These are phyloP conservation scores for Globisporangium mamillatum DNA, from an alignment of 352 stramenopile genomes.

Conservation along the genomic window DNA sequence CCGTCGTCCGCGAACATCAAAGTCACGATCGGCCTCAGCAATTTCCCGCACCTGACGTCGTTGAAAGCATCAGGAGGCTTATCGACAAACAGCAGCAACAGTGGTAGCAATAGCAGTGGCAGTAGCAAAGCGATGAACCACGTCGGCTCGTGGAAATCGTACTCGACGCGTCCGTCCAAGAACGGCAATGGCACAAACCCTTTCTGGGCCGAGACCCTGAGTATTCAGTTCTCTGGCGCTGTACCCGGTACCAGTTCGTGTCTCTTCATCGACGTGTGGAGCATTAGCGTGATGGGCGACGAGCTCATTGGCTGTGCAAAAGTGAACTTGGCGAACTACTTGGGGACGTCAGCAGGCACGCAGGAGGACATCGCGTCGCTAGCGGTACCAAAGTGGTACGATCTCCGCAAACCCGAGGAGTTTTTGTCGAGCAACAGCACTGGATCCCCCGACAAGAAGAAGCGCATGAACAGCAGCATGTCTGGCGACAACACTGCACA, in stretches of 20 bases:
- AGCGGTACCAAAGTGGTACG: constrained; percentile 75
- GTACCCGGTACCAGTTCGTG: constrained; percentile 73
- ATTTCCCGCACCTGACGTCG: constrained; percentile 64
- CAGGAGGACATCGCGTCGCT: constrained; percentile 69
- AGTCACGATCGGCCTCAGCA: constrained; percentile 65
- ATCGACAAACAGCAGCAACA: constrained; percentile 3
- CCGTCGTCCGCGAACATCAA: constrained; percentile 43
- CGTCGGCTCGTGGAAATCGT: constrained; percentile 58
- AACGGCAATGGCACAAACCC: constrained; percentile 42
- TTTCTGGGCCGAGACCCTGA: constrained; percentile 79
- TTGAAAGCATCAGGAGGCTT: constrained; percentile 27
- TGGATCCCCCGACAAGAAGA: constrained; percentile 17
- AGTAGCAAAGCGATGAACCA: constrained; percentile 43
- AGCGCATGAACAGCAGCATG: constrained; percentile 15
- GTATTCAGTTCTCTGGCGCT: constrained; percentile 70
- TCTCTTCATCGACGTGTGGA: constrained; percentile 78
- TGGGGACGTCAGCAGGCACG: constrained; percentile 53
- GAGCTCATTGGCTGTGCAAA: constrained; percentile 74
- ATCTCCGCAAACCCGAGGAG: constrained; percentile 56
- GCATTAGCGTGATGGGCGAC: constrained; percentile 70
- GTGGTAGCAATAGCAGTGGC: constrained; percentile 10
- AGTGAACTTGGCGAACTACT: constrained; percentile 73
- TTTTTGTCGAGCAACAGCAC: constrained; percentile 27
- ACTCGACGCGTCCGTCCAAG: constrained; percentile 63
- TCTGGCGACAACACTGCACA: constrained; percentile 12